phyloP scores from a whole-genome alignment of 306 rosid species.

The Citrullus amarus region DNA sequence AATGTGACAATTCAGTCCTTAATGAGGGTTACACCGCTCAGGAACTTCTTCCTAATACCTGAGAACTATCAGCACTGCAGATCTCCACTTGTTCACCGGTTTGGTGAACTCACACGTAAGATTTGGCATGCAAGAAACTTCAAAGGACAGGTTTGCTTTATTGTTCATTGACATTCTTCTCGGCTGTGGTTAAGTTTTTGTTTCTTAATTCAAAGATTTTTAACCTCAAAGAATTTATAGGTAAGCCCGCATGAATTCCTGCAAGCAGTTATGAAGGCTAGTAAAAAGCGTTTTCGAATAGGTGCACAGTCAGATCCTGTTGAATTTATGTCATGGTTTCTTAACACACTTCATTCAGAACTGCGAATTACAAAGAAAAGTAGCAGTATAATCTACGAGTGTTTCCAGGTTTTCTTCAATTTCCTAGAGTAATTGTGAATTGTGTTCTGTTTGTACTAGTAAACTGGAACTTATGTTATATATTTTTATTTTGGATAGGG shows the following conservation, averaged over 20 bases:
- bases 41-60: conserved; percentile 91
- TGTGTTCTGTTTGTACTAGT: conserved; percentile 8
- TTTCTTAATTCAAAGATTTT: conserved; percentile 9
- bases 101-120: conserved; percentile 95
- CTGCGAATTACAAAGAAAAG: conserved; percentile 69
- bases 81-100: conserved; percentile 89
- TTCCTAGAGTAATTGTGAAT: conserved; percentile 8
- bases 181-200: not conserved
- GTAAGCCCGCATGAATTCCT: conserved; percentile 95
- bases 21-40: conserved; percentile 89
- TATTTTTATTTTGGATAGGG: conserved; percentile 34
- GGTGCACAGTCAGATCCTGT: conserved; percentile 93
- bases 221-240: conserved; percentile 26
- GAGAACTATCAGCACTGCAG: conserved; percentile 70
- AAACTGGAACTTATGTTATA: not conserved
- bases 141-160: conserved; percentile 81
- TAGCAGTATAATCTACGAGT: conserved; percentile 71
- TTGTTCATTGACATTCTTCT: not conserved
- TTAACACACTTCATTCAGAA: conserved; percentile 77
- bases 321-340: conserved; percentile 96
- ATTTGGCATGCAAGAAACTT: conserved; percentile 95
- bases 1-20: conserved; percentile 91
- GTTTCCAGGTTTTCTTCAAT: conserved; percentile 63
- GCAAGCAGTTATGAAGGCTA: conserved; percentile 98
- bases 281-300: conserved; percentile 78